Percentiles rank a stretch among this genome's conserved stretches.
phyloP scores from a whole-genome alignment of 495 filamentous ascomycete genomes.

The Letharia columbiana region DNA sequence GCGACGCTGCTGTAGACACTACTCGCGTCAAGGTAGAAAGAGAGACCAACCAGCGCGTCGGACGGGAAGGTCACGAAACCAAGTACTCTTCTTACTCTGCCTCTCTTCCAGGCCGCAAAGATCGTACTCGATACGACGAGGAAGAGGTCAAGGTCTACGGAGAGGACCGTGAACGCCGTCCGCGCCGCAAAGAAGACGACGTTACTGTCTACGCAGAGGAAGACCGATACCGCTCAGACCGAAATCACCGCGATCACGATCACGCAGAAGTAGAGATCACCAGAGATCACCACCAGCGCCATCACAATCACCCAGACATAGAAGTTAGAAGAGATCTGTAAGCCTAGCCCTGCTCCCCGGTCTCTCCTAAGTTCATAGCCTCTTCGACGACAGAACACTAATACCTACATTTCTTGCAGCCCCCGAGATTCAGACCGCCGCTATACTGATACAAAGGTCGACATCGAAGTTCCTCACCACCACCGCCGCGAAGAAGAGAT shows the following conservation, averaged over 20 bases:
- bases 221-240: slow-evolving; percentile 17
- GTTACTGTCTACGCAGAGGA: slow-evolving; percentile 46
- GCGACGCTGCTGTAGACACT: slow-evolving; percentile 67
- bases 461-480: slow-evolving; percentile 46
- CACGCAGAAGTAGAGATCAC: slow-evolving; percentile 46
- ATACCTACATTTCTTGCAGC: slow-evolving; percentile 7
- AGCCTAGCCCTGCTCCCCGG: slow-evolving; percentile 21
- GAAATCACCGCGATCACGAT: slow-evolving; percentile 24
- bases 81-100: slow-evolving; percentile 55
- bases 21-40: slow-evolving; percentile 78
- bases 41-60: slow-evolving; percentile 74
- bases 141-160: slow-evolving; percentile 72
- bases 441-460: slow-evolving; percentile 52
- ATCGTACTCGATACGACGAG: slow-evolving; percentile 52
- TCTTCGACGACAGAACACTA: background rate
- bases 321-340: slow-evolving; percentile 50
- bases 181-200: slow-evolving; percentile 44
- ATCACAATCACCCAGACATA: slow-evolving; percentile 38
- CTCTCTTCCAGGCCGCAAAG: slow-evolving; percentile 54
- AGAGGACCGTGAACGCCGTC: slow-evolving; percentile 59
- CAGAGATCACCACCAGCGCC: slow-evolving; percentile 20
- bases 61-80: slow-evolving; percentile 86
- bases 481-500: slow-evolving; percentile 47
- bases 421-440: slow-evolving; percentile 35
- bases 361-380: background rate